Conservation (phyloP, 192 early-diverging fungal genomes). For the Entomortierella lignicola region DNA sequence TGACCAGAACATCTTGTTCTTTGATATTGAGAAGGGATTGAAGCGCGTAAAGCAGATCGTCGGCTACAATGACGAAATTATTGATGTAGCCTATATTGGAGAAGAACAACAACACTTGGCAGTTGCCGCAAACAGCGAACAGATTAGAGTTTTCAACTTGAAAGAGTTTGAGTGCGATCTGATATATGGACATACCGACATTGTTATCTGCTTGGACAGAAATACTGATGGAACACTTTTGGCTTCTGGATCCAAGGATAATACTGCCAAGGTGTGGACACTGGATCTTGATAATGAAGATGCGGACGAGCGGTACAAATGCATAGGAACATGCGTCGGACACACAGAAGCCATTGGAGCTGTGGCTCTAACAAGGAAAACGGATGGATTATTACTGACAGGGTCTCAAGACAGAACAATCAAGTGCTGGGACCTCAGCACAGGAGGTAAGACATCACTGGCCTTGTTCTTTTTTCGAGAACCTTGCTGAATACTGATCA, state of each 20-base stretch:
- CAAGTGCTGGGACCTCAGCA: slow-evolving; percentile 90
- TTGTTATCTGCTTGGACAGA: slow-evolving; percentile 83
- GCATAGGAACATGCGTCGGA: slow-evolving; percentile 81
- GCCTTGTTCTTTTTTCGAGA: neutral
- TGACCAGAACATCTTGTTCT: slow-evolving; percentile 93
- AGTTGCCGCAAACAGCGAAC: slow-evolving; percentile 94
- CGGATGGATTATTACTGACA: slow-evolving; percentile 78
- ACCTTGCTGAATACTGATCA: too few relatives aligned
- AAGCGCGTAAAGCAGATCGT: slow-evolving; percentile 84
- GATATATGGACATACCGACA: slow-evolving; percentile 90
- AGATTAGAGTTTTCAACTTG: slow-evolving; percentile 89
- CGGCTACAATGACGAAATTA: slow-evolving; percentile 97
- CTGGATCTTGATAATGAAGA: slow-evolving; percentile 71
- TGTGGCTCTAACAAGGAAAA: slow-evolving; percentile 79
- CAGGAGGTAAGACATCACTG: slow-evolving; percentile 49
- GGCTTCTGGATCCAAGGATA: slow-evolving; percentile 93
- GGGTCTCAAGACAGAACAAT: slow-evolving; percentile 95
- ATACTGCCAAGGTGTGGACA: slow-evolving; percentile 85
- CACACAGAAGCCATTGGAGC: slow-evolving; percentile 95
- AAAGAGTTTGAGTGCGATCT: slow-evolving; percentile 84
- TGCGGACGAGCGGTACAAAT: slow-evolving; percentile 65
- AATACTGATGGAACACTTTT: slow-evolving; percentile 77
- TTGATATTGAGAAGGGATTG: slow-evolving; percentile 63
- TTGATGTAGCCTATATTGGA: slow-evolving; percentile 87
- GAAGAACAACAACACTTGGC: slow-evolving; percentile 78